These are phyloP conservation scores for Chlorencoelia australis DNA, from an alignment of 2,329 filamentous ascomycete genomes.

Conservation along the genomic window DNA sequence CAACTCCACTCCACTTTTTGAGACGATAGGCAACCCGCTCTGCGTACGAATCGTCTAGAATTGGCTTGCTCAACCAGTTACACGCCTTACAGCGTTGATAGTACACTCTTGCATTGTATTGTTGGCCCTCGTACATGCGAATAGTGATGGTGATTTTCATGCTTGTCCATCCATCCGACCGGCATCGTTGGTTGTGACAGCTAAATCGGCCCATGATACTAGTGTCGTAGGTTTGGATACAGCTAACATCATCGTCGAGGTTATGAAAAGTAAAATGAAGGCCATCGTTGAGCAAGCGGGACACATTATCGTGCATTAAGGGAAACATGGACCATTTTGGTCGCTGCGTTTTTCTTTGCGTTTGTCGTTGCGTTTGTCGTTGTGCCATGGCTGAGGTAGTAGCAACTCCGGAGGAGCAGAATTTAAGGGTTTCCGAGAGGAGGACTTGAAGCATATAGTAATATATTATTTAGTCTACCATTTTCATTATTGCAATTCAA, in stretches of 20 bases:
- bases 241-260: conserved; percentile 20
- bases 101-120: conserved; percentile 37
- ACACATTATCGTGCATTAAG: conserved; percentile 26
- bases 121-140: conserved; percentile 28
- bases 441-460: no score
- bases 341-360: no score
- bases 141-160: conserved; percentile 34
- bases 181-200: conserved; percentile 29
- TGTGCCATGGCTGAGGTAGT: no score
- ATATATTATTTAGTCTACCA: no score
- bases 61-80: conserved; percentile 26
- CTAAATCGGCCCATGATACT: conserved; percentile 34
- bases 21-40: conserved; percentile 34
- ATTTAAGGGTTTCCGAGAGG: no score
- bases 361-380: no score
- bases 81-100: conserved; percentile 32
- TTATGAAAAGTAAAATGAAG: conserved; percentile 28
- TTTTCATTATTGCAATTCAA: no score
- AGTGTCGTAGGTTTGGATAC: conserved; percentile 28
- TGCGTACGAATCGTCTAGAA: conserved; percentile 31
- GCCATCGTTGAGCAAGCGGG: conserved; percentile 22
- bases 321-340: conserved; percentile 22
- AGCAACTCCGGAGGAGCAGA: no score
- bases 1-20: conserved; percentile 31
- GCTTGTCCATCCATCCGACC: conserved; percentile 29